Evolutionary conservation across 176 grass and related monocot genomes (phyloP), one percentile per base, ranked within the genome.

Genomic region (Alloteropsis semialata): DNA sequence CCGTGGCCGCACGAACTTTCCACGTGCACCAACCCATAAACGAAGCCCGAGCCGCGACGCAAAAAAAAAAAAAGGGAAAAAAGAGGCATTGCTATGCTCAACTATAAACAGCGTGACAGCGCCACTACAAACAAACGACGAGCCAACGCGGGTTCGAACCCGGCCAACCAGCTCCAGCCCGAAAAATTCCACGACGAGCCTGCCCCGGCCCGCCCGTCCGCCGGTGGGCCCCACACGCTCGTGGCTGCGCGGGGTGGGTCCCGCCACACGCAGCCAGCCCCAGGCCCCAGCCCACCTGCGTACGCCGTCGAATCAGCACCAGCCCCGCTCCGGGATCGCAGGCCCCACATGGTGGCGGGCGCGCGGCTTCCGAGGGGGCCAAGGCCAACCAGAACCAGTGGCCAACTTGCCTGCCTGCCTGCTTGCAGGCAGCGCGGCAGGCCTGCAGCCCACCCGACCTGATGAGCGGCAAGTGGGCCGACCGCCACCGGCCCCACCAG

Each of bases 341-440:
- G 39, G 68, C 9, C 66, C 77, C 78, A 45, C 72, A 46, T 21
- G 81, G 15, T 79, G 79, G 72, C 32, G 73, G 22, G 37, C 21
- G 33, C 73, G 24, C 67, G 61, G 38, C 29, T 45, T 79, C 65
- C 56, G 36, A 83, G 70, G 56, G 58, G 0, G 48, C 29, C 25
- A 46, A 18, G 22, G 5, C 66, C 0, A 10, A 13, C 19, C 58
- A 32, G 58, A 27, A 17, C 69, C 75, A 55, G 33, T 54, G 42
- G 65, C 37, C 86, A 85, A 76, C 44, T 81, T 46, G 64, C 29
- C 38, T 74, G 64, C 29, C 38, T 74, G 76, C 68, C 60, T 41
- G 65, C 44, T 30, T 56, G 63, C 54, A 82, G 57, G 63, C 54
- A 82, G 57, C 76, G 43, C 42, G 56, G 68, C 66, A 50, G 51